These are phyloP conservation scores for Saturnispora zaruensis DNA, from an alignment of 805 yeast genomes.

Conservation along the genomic window DNA sequence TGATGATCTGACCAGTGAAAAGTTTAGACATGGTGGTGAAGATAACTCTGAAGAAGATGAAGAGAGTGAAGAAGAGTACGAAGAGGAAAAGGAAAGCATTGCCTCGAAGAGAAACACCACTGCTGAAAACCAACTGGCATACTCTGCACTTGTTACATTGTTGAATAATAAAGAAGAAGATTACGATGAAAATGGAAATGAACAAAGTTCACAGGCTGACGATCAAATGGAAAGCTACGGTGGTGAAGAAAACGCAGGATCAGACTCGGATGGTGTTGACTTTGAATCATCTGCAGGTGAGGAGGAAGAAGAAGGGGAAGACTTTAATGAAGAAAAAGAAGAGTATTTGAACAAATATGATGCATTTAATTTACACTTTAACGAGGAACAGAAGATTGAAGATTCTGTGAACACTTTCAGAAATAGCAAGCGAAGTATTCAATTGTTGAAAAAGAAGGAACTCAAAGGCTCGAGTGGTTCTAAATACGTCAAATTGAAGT, in stretches of 20 bases:
- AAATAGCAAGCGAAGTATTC: conserved; percentile 18
- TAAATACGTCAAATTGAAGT: conserved; percentile 29
- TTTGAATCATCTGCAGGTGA: conserved; percentile 19
- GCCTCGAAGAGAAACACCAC: conserved; percentile 9
- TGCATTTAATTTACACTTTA: conserved; percentile 74
- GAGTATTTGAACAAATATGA: conserved; percentile 34
- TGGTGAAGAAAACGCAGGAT: conserved; percentile 8
- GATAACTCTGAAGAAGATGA: conserved; percentile 13
- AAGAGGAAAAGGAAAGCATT: conserved; percentile 11
- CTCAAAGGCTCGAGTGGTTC: conserved; percentile 10
- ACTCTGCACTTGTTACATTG: conserved; percentile 24
- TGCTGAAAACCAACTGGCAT: conserved; percentile 23
- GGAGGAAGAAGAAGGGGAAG: conserved; percentile 30
- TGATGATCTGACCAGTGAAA: conserved; percentile 20
- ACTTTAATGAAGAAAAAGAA: conserved; percentile 30
- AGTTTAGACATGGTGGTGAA: conserved; percentile 16
- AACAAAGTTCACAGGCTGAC: conserved; percentile 22
- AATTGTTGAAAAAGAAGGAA: background rate
- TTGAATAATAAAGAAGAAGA: conserved; percentile 19
- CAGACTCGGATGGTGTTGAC: conserved; percentile 15
- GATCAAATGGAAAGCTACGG: conserved; percentile 17
- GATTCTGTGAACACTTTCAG: conserved; percentile 28
- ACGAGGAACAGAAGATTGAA: conserved; percentile 35
- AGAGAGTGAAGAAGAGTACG: conserved; percentile 12
- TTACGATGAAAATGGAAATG: conserved; percentile 3